Base-by-base conservation (phyloP, 805 yeast species). In the Cyberlindnera mississippiensis region DNA sequence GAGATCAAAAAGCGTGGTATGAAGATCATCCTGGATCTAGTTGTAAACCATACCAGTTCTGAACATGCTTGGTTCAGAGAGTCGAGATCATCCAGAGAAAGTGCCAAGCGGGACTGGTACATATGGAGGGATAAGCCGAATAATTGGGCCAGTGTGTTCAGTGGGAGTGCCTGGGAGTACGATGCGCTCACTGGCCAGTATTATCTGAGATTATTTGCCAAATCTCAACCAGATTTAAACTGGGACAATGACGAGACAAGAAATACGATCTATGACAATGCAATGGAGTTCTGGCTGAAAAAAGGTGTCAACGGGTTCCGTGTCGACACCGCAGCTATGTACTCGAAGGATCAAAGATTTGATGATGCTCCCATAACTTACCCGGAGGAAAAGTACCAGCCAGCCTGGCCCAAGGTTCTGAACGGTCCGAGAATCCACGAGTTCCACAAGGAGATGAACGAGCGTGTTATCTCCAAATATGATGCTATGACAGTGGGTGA, bases 91-190 rank as follows among this genome's bases (percentile, higher is more conserved):
- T 71, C 78, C 15, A 69, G 64, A 51, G 61, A 66, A 37, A 74
- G 71, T 57, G 72, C 80, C 6, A 76, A 78, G 62, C 68, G 82
- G 55, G 80, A 78, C 58, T 76, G 81, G 80, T 75, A 75, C 60
- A 64, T 74, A 45, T 78, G 83, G 83, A 72, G 66, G 50, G 57
- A 15, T 53, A 66, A n/a, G 80, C 80, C 82, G 16, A 77, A 71
- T 60, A 78, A 77, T 61, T 77, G 82, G 82, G 51, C 53, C 27
- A 69, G 78, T 4, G 63, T 61, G 51, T 78, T 78, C 55, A 67
- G 73, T 9, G 80, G 78, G 4, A 63, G 75, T 33, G 78, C 82
- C 11, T 78, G 83, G 82, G 62, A 62, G 33, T 76, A 67, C 55
- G 82, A 78, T 56, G 79, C 73, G 48, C 26, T 32, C 2, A 75